These are phyloP conservation scores for Teunomyces pallodes DNA, from an alignment of 805 yeast species.

Conservation along the genomic window DNA sequence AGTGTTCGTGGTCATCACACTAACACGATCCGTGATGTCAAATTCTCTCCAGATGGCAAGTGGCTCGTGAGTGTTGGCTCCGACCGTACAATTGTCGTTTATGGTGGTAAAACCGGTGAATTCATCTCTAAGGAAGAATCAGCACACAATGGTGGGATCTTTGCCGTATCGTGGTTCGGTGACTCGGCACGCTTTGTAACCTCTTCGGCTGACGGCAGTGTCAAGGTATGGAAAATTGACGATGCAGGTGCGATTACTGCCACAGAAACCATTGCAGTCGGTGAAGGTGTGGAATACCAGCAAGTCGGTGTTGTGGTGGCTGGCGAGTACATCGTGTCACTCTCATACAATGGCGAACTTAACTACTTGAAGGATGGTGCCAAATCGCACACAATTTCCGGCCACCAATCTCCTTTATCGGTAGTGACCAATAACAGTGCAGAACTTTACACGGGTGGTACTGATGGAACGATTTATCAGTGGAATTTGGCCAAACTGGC, in stretches of 20 bases:
- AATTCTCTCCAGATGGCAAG: slow-evolving; percentile 79
- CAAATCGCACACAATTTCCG: slow-evolving; percentile 37
- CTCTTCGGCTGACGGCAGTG: slow-evolving; percentile 76
- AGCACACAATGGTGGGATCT: slow-evolving; percentile 79
- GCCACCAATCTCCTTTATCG: slow-evolving; percentile 84
- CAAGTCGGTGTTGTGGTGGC: slow-evolving; percentile 77
- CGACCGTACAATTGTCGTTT: slow-evolving; percentile 72
- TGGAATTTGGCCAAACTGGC: slow-evolving; percentile 46
- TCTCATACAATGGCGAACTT: slow-evolving; percentile 71
- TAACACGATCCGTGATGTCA: slow-evolving; percentile 77
- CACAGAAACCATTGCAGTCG: slow-evolving; percentile 47
- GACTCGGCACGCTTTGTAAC: slow-evolving; percentile 63
- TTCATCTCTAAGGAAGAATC: slow-evolving; percentile 48
- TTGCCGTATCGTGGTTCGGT: slow-evolving; percentile 67
- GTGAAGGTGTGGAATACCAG: slow-evolving; percentile 56
- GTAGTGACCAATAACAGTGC: slow-evolving; percentile 39
- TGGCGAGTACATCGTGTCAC: slow-evolving; percentile 55
- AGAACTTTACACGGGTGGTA: slow-evolving; percentile 61
- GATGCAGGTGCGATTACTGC: slow-evolving; percentile 18
- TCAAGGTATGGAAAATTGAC: slow-evolving; percentile 62
- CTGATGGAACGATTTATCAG: slow-evolving; percentile 69
- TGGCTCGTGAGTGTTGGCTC: slow-evolving; percentile 78
- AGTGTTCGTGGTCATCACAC: slow-evolving; percentile 73
- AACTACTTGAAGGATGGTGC: slow-evolving; percentile 49
- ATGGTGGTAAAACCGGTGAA: slow-evolving; percentile 88